A percentile compares a stretch with the other conserved stretches of the same genome.
phyloP scores from a whole-genome alignment of 176 grass and related monocot genomes.

The Lolium rigidum region DNA sequence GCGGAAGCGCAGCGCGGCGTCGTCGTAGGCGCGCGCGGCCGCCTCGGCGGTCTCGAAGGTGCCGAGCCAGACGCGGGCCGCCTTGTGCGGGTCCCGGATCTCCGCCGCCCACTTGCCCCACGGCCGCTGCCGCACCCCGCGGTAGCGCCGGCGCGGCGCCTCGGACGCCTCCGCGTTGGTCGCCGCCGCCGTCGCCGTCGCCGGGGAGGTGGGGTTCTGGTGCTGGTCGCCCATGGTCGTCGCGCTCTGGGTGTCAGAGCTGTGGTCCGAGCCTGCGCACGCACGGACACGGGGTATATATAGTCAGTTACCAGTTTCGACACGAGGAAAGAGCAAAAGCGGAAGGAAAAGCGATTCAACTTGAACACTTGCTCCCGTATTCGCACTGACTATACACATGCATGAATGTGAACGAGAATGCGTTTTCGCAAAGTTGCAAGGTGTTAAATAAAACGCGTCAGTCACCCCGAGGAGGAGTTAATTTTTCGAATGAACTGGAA shows the following conservation, averaged over 20 bases:
- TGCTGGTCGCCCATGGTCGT: conserved; percentile 56
- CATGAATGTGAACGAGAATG: neutral
- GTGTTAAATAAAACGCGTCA: conserved; percentile 1
- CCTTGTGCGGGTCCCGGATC: conserved; percentile 97
- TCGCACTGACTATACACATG: conserved; percentile 4
- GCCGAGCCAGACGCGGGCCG: conserved; percentile 97
- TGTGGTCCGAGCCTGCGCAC: conserved; percentile 52
- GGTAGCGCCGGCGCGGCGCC: conserved; percentile 57
- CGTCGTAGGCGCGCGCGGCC: conserved; percentile 93
- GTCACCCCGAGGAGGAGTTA: too few relatives aligned
- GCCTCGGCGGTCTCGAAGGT: conserved; percentile 98
- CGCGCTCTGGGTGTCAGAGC: conserved; percentile 40
- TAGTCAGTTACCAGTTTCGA: neutral
- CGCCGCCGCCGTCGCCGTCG: too few relatives aligned
- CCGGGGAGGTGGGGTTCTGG: conserved; percentile 26
- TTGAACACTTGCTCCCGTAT: conserved; percentile 30
- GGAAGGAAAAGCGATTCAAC: neutral
- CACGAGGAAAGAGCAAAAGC: neutral
- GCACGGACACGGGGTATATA: conserved; percentile 29
- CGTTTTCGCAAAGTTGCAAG: neutral
- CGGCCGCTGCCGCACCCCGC: conserved; percentile 93
- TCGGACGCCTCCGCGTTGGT: conserved; percentile 27
- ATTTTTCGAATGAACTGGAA: conserved; percentile 22
- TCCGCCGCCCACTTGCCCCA: conserved; percentile 99
- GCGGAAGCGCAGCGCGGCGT: conserved; percentile 89